Conservation (phyloP, 169 alveolate genomes). For the Sarcocystis neurona region DNA sequence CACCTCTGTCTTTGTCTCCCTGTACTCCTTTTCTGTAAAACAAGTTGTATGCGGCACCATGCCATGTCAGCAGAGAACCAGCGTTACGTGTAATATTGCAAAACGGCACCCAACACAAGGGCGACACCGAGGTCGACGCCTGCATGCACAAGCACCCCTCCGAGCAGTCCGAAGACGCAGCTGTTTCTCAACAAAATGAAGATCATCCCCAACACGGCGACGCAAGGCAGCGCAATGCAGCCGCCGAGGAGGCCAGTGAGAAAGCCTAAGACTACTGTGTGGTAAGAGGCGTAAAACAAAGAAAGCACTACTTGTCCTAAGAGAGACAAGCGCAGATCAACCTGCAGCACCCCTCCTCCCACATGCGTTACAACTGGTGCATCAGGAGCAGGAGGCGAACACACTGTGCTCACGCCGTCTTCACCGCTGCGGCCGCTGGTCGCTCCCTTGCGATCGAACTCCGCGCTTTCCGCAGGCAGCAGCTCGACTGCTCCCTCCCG, state of each 20-base stretch:
- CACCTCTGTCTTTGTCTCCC: no score
- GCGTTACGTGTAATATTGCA: no score
- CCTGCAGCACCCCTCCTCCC: conserved; percentile 14
- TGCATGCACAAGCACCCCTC: conserved; percentile 28
- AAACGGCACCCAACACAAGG: conserved; percentile 8
- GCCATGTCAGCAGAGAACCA: no score
- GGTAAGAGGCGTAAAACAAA: conserved; percentile 30
- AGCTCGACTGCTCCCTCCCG: no score
- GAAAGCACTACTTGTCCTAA: not conserved
- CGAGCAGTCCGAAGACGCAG: conserved; percentile 19
- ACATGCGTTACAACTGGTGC: conserved; percentile 24
- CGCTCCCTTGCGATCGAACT: no score
- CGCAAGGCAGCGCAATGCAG: not conserved
- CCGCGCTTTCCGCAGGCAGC: no score
- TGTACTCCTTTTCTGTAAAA: no score
- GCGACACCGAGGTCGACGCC: conserved; percentile 51
- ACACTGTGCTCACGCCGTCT: no score
- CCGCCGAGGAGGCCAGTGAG: not conserved
- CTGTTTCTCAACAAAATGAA: conserved; percentile 13
- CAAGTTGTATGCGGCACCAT: no score
- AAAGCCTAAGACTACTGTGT: conserved; percentile 19
- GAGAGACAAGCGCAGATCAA: not conserved
- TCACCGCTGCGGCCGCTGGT: no score
- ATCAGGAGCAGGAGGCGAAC: not conserved
- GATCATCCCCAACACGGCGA: conserved; percentile 22